These are phyloP conservation scores for Heracleum sosnowskyi DNA, from an alignment of 129 eudicot species.

Conservation along the genomic window DNA sequence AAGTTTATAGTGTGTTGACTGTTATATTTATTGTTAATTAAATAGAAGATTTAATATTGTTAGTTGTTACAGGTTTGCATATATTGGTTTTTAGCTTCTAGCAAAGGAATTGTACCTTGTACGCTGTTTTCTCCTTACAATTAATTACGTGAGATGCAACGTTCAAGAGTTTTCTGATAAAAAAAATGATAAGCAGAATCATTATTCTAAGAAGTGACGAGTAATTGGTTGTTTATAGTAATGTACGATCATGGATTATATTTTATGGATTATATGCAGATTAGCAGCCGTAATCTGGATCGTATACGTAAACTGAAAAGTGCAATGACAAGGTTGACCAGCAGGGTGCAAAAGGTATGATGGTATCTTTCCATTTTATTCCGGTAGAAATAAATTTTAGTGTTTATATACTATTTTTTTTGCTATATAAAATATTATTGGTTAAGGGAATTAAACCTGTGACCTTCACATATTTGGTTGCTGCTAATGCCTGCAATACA, in stretches of 20 bases:
- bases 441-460: too few relatives aligned
- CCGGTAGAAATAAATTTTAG: not conserved
- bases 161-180: not conserved
- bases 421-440: too few relatives aligned
- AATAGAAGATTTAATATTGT: not conserved
- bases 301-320: slow-evolving; percentile 91
- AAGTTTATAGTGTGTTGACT: not conserved
- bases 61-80: not conserved
- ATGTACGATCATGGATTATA: not conserved
- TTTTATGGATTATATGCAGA: slow-evolving; percentile 24
- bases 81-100: too few relatives aligned
- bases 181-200: not conserved
- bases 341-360: slow-evolving; percentile 73
- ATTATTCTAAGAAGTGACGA: not conserved
- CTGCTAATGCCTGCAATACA: not conserved
- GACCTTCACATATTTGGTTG: not conserved
- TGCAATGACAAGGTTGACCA: slow-evolving; percentile 80
- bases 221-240: not conserved
- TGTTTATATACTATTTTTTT: not conserved
- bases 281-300: slow-evolving; percentile 92
- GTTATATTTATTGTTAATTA: not conserved
- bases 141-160: not conserved
- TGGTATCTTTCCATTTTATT: not conserved
- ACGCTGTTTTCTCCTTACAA: not conserved
- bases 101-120: not conserved